A percentile compares a stretch with the other conserved stretches of the same genome.
phyloP scores from a whole-genome alignment of 768 basidiomycete genomes.

The Daedaleopsis nitida region DNA sequence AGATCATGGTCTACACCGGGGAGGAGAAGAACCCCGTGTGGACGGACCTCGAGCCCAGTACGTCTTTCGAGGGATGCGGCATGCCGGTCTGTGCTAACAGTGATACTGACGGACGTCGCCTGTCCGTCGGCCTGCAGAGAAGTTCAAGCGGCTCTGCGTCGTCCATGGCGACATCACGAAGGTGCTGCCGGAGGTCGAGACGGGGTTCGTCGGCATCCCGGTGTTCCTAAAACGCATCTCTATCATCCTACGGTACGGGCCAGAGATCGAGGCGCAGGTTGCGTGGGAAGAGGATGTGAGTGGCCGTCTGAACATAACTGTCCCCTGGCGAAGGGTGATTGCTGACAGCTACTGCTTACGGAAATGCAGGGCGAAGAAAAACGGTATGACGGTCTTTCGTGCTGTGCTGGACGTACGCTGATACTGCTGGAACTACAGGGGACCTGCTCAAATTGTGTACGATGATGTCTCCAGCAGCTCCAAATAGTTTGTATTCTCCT shows the following conservation, averaged over 20 bases:
- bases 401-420: neutral
- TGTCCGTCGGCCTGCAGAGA: slow-evolving; percentile 31
- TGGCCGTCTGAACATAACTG: neutral
- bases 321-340: no score
- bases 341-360: no score
- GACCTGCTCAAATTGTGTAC: slow-evolving; percentile 16
- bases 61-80: neutral
- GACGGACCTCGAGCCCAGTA: slow-evolving; percentile 38
- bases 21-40: slow-evolving; percentile 30
- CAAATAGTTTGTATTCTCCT: neutral
- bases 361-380: slow-evolving; percentile 19
- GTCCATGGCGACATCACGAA: slow-evolving; percentile 36
- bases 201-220: neutral
- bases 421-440: slow-evolving; percentile 1
- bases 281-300: slow-evolving; percentile 41
- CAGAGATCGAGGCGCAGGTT: slow-evolving; percentile 49
- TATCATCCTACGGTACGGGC: slow-evolving; percentile 44
- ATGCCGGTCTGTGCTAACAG: no score
- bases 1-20: slow-evolving; percentile 37
- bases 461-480: slow-evolving; percentile 3
- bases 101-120: no score
- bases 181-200: slow-evolving; percentile 3
- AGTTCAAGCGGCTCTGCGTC: slow-evolving; percentile 36
- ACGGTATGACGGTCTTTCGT: neutral
- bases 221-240: slow-evolving; percentile 36